Percentiles rank a stretch among this genome's conserved stretches.
Conservation (phyloP, 2,329 filamentous ascomycete species). For the Knufia fluminis region DNA sequence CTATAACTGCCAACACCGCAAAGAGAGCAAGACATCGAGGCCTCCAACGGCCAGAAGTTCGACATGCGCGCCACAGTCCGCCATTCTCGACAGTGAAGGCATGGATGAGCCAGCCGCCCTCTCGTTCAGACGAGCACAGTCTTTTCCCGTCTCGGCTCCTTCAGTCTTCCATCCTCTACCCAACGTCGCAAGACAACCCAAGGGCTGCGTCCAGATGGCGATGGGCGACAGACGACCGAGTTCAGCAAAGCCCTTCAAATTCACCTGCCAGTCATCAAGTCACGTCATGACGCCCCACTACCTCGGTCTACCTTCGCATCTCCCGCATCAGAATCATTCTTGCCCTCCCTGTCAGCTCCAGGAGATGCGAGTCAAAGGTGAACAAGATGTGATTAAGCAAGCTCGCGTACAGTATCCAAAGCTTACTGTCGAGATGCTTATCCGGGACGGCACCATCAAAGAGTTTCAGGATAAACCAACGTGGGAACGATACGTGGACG, state of each 20-base stretch:
- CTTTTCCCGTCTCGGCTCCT: slow-evolving; percentile 7
- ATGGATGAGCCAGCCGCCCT: slow-evolving; percentile 15
- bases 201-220: slow-evolving; percentile 6
- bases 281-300: slow-evolving; percentile 20
- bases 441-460: slow-evolving; percentile 16
- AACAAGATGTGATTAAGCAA: slow-evolving; percentile 15
- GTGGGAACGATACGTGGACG: slow-evolving; percentile 20
- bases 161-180: slow-evolving; percentile 17
- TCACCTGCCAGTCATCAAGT: slow-evolving; percentile 19
- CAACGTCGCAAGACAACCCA: slow-evolving; percentile 17
- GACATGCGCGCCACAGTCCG: slow-evolving; percentile 9
- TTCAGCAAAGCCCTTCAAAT: slow-evolving; percentile 16
- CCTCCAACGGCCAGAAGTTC: slow-evolving; percentile 12
- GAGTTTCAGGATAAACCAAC: slow-evolving; percentile 20
- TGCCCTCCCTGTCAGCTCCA: slow-evolving; percentile 23
- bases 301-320: slow-evolving; percentile 18
- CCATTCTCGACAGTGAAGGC: slow-evolving; percentile 12
- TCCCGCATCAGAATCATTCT: slow-evolving; percentile 22
- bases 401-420: slow-evolving; percentile 18
- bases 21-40: slow-evolving; percentile 11
- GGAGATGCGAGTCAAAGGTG: slow-evolving; percentile 13
- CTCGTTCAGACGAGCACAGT: slow-evolving; percentile 3
- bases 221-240: slow-evolving; percentile 11
- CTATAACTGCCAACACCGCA: slow-evolving; percentile 21
- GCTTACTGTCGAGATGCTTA: slow-evolving; percentile 20